These are phyloP conservation scores for Borovskyia barvae DNA, from an alignment of 208 protist genomes.

Conservation along the genomic window DNA sequence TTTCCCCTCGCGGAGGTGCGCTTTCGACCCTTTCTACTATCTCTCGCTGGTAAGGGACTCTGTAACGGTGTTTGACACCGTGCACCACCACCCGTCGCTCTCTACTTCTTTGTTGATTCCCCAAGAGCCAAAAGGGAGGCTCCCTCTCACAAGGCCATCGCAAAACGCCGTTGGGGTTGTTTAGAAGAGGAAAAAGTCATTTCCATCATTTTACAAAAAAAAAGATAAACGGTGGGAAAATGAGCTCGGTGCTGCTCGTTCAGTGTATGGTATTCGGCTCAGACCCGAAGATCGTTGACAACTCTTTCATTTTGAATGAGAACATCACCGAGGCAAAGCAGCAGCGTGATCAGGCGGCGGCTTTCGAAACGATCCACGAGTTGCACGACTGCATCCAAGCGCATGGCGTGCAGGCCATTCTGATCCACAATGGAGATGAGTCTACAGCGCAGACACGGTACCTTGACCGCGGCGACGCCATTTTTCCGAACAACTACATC, in stretches of 20 bases:
- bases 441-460: slow-evolving; percentile 25
- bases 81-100: too few relatives aligned
- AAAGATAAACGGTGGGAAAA: slow-evolving; percentile 9
- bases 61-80: too few relatives aligned
- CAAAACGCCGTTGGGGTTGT: too few relatives aligned
- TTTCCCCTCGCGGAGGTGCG: too few relatives aligned
- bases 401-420: slow-evolving; percentile 25
- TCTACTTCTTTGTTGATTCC: too few relatives aligned
- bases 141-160: too few relatives aligned
- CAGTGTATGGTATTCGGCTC: slow-evolving; percentile 41
- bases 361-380: slow-evolving; percentile 29
- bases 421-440: slow-evolving; percentile 36
- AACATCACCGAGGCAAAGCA: slow-evolving; percentile 28
- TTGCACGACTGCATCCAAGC: slow-evolving; percentile 23
- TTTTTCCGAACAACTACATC: slow-evolving; percentile 72
- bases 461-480: slow-evolving; percentile 43
- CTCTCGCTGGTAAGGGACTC: too few relatives aligned
- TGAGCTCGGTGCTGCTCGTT: slow-evolving; percentile 49
- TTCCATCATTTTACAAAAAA: background rate
- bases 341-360: slow-evolving; percentile 24
- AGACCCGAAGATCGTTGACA: slow-evolving; percentile 40
- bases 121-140: too few relatives aligned
- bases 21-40: too few relatives aligned
- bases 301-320: slow-evolving; percentile 32
- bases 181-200: background rate